Evolutionary conservation across 345 rosid species (phyloP), one percentile per base, ranked within the genome.

Genomic region (Eucalyptus shirleyi): DNA sequence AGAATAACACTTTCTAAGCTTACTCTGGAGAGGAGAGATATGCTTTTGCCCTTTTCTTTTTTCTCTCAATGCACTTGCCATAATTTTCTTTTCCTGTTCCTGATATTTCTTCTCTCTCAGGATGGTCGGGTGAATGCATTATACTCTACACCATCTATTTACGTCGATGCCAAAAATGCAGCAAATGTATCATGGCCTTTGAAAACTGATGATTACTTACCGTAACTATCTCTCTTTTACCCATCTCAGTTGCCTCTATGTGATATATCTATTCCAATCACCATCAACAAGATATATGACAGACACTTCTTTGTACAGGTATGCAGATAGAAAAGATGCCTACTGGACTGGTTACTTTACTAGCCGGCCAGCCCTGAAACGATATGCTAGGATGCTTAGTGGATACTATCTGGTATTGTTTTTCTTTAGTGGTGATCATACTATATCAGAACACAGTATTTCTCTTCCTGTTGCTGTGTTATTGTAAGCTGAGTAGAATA

Each of bases 271-370:
- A 37, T 45, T 51, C 55, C 59, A 88, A 67, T 26, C 49, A 65
- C 30, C 49, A 49, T 14, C 5, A 32, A n/a, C 50, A 11, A 77
- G 55, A 89, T 42, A 50, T 49, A 87, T 88, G 55, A 67, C 88
- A 9, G 42, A 26, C 9, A 30, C 77, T 56, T 50, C 60, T 90
- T 82, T 51, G 85, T 91, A 90, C 93, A 97, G 99, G 89, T 96
- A 97, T 92, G 98, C 98, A 55, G 98, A 96, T 92, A 56, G 90
- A 16, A 86, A 9, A 60, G 65, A 92, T 91, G 95, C 98, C 47
- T 97, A 97, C 86, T 97, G 98, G 98, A 97, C 99, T 49, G 99
- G 99, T 87, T 97, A 86, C 92, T 97, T 97, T 91, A 95, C 96
- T 42, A 96, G 98, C 90, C 96, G 98, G 49, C 97, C 99, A 51